Base-by-base conservation (phyloP, 1,284 basidiomycete species). In the Leccinum fallax region DNA sequence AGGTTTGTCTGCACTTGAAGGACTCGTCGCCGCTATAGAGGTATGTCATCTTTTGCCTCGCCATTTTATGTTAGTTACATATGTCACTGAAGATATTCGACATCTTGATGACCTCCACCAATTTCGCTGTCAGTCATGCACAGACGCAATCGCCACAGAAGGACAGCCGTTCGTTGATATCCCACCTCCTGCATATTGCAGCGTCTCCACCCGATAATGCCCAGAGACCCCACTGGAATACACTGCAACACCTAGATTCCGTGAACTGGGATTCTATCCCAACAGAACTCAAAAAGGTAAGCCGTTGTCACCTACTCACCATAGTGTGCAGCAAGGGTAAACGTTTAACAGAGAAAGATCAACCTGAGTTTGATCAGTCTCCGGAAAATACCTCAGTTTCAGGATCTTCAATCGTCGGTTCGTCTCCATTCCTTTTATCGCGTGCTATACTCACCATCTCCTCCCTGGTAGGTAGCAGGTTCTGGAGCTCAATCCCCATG, bases 1-100 rank as follows among this genome's bases (percentile, higher is more conserved):
- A 57, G 89, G 89, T 1, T 81, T 90, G 82, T 87, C 88, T 26
- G 86, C 85, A 4, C 73, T 92, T 5, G 90, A 92, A 61, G 90
- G 87, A 2, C 74, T 90, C 16, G 86, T 89, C 15, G 86, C 89
- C 21, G 85, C 84, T 16, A 74, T 92, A 21, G 90, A 92, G 81
- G 90, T 90, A 66, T 58, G 78, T 70, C 9, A 11, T 24, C 52
- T 9, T 57, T 32, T 30, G 11, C 43, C 10, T 58, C 26, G 15
- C 6, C 19, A 7, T 43, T 19, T 10, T 1, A 8, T 40, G 49
- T 52, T 38, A n/a, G n/a, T 36, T 46, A 53, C 53, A 63, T 40
- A 43, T 30, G 1, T 52, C 49, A 3, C 34, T 13, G 43, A 54
- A 74, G 73, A n/a, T 75, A 5, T 77, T 74, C 61, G 75, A 74